A percentile compares a stretch with the other conserved stretches of the same genome.
phyloP scores from a whole-genome alignment of 23 red algal species.

The Agarophyton chilense region DNA sequence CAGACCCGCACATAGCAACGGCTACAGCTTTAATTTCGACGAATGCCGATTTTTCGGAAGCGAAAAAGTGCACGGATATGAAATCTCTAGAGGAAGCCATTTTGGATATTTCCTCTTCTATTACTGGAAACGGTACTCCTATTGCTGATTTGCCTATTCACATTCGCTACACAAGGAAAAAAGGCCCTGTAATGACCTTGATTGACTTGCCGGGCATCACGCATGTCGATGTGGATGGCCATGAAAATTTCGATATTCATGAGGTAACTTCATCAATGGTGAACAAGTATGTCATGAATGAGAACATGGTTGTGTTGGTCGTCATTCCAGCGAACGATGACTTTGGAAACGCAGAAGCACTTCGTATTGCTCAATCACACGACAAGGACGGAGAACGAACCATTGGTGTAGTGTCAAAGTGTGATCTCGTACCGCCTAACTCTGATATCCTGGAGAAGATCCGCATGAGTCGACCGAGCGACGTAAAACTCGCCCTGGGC shows the following conservation, averaged over 20 bases:
- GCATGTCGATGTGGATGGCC: constrained; percentile 18
- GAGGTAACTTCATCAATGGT: constrained; percentile 31
- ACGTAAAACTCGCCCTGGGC: constrained; percentile 29
- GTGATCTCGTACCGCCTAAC: constrained; percentile 22
- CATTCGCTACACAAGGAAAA: constrained; percentile 16
- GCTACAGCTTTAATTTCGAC: not conserved
- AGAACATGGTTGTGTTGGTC: constrained; percentile 46
- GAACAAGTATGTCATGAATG: constrained; percentile 29
- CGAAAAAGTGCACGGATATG: not conserved
- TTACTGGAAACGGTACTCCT: not conserved
- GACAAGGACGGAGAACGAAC: constrained; percentile 46
- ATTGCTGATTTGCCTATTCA: constrained; percentile 26
- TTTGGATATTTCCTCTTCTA: not conserved
- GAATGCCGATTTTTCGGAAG: constrained; percentile 5
- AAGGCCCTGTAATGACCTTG: constrained; percentile 49
- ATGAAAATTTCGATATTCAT: constrained; percentile 24
- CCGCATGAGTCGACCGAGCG: constrained; percentile 12
- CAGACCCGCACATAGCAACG: not conserved
- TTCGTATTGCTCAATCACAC: constrained; percentile 12
- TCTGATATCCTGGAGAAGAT: constrained; percentile 50
- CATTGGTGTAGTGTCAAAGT: constrained; percentile 45
- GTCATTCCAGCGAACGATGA: constrained; percentile 53
- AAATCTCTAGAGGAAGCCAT: constrained; percentile 4
- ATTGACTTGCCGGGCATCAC: constrained; percentile 61
- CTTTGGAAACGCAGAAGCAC: constrained; percentile 51